Conservation (phyloP, 2,329 filamentous ascomycete genomes). For the Thyridium curvatum region DNA sequence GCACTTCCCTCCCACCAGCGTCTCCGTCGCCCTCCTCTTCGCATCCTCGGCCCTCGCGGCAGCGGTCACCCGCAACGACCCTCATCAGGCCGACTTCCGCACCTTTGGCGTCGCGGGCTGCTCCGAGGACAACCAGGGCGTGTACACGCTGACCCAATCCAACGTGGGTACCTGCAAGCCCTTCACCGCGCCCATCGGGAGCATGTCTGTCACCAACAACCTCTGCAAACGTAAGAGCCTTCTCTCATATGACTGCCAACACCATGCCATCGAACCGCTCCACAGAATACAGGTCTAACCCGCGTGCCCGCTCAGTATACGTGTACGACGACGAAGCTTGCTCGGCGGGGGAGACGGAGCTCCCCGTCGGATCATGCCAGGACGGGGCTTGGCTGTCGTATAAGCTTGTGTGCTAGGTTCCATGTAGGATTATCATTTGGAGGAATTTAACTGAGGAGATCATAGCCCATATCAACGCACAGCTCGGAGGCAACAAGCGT, state of each 20-base stretch:
- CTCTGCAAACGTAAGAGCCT: constrained; percentile 6
- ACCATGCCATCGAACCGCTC: too few species aligned
- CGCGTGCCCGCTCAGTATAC: too few species aligned
- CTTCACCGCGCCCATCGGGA: constrained; percentile 7
- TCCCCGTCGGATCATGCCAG: constrained; percentile 2
- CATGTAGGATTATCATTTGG: neutral
- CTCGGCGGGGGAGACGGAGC: neutral
- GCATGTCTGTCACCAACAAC: constrained; percentile 3
- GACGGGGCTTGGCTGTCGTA: constrained; percentile 9
- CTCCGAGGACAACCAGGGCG: constrained; percentile 10
- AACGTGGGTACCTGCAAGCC: constrained; percentile 3
- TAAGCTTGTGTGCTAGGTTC: constrained; percentile 8
- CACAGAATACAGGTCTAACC: too few species aligned
- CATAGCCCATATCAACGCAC: neutral
- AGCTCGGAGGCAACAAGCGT: too few species aligned
- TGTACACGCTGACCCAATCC: constrained; percentile 9
- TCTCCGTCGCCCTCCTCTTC: neutral
- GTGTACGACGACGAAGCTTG: constrained; percentile 6
- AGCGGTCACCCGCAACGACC: constrained; percentile 3
- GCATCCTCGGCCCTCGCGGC: neutral
- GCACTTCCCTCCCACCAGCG: constrained; percentile 3
- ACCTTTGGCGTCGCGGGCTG: constrained; percentile 10
- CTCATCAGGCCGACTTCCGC: constrained; percentile 11
- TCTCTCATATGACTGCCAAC: neutral
- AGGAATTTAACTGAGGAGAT: neutral